Evolutionary conservation across 164 flowering plant genomes (phyloP).

Genomic region (Protea cynaroides): DNA sequence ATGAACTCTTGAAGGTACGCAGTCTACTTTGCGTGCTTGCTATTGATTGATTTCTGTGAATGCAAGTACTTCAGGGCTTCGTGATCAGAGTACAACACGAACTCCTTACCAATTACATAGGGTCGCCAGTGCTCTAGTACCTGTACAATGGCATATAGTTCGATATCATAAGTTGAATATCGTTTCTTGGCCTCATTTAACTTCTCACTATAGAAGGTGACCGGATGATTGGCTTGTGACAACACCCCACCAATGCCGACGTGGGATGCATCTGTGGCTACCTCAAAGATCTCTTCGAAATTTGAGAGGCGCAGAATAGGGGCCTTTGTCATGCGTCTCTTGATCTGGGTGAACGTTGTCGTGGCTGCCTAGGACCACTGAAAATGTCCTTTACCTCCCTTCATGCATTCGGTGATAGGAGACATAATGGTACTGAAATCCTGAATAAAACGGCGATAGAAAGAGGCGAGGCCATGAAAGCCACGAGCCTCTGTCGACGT

Average conservation of each 20-base stretch:
- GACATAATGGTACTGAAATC: slow-evolving; percentile 8
- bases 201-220: slow-evolving; percentile 12
- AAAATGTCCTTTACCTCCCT: not conserved
- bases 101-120: slow-evolving; percentile 6
- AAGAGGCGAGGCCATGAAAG: slow-evolving; percentile 9
- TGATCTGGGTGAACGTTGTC: too few species aligned
- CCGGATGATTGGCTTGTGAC: slow-evolving; percentile 3
- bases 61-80: too few species aligned
- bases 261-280: slow-evolving; percentile 4
- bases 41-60: too few species aligned
- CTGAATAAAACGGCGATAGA: slow-evolving; percentile 3
- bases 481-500: not conserved
- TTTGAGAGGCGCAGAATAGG: not conserved
- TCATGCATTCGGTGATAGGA: not conserved
- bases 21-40: not conserved
- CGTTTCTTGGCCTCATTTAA: slow-evolving; percentile 1
- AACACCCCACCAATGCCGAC: not conserved
- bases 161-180: slow-evolving; percentile 4
- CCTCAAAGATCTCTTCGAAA: not conserved
- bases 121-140: slow-evolving; percentile 3
- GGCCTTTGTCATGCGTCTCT: too few species aligned
- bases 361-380: not conserved
- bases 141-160: slow-evolving; percentile 1
- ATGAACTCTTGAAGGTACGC: not conserved
- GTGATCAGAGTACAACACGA: slow-evolving; percentile 8